These are phyloP conservation scores for Dorcoceras hygrometricum DNA, from an alignment of 257 asterid species.

Conservation along the genomic window DNA sequence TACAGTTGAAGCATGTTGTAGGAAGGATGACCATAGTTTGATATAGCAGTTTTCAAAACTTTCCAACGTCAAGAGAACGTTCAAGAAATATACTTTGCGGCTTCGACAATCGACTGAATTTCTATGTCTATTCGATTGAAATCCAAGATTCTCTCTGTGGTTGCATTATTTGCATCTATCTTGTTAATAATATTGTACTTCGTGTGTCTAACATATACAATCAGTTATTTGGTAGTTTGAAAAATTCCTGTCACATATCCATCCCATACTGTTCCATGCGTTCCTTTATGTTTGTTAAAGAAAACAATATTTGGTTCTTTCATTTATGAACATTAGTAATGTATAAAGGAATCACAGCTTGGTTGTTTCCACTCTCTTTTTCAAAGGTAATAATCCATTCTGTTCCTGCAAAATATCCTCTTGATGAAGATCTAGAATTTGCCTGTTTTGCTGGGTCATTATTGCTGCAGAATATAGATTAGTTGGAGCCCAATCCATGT, in stretches of 20 bases:
- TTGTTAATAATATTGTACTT: neutral
- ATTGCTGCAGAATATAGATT: neutral
- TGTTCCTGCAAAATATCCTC: neutral
- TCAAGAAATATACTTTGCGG: neutral
- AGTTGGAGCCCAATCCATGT: neutral
- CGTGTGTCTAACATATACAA: neutral
- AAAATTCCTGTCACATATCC: neutral
- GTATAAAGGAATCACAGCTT: neutral
- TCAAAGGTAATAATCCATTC: neutral
- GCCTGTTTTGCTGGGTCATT: neutral
- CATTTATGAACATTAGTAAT: slow-evolving; percentile 16
- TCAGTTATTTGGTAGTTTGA: neutral
- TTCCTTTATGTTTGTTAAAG: neutral
- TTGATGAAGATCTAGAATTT: neutral
- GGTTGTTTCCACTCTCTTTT: neutral
- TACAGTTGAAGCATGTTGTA: neutral
- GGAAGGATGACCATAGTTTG: neutral
- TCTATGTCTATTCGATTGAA: neutral
- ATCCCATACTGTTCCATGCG: neutral
- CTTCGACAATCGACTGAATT: neutral
- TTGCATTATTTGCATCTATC: neutral
- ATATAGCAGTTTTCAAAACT: neutral
- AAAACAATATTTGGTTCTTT: neutral
- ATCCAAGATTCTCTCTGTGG: neutral
- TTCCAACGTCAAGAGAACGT: neutral